These are phyloP conservation scores for Crithidia thermophila DNA, from an alignment of 208 protist species.

Conservation along the genomic window DNA sequence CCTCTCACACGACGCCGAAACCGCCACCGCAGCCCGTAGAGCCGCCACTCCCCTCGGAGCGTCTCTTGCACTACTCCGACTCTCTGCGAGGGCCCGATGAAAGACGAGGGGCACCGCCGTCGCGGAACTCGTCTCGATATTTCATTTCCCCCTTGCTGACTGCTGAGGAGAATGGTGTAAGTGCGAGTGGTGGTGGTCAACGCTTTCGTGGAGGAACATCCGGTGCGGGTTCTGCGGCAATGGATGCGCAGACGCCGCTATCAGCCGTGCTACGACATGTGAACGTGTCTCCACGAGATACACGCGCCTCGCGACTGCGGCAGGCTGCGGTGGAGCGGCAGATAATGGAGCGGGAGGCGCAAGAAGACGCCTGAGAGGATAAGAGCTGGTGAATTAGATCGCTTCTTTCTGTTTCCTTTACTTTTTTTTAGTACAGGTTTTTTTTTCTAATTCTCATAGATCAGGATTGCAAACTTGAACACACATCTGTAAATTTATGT, in stretches of 20 bases:
- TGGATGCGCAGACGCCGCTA: not conserved
- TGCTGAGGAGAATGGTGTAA: too few relatives aligned
- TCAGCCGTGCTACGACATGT: conserved; percentile 7
- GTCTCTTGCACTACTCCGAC: not conserved
- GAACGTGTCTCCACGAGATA: conserved; percentile 12
- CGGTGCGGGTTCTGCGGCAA: too few relatives aligned
- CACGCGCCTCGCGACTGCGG: conserved; percentile 20
- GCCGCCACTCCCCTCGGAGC: too few relatives aligned
- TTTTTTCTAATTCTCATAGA: not conserved
- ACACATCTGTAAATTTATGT: too few relatives aligned
- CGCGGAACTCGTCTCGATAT: too few relatives aligned
- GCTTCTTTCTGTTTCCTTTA: not conserved
- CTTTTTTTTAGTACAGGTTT: not conserved
- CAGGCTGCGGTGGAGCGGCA: conserved; percentile 18
- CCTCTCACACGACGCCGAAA: not conserved
- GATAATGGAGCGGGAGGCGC: conserved; percentile 3
- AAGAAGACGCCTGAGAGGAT: conserved; percentile 1
- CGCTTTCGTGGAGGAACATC: too few relatives aligned
- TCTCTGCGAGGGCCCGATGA: not conserved
- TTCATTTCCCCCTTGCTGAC: too few relatives aligned
- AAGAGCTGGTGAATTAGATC: not conserved
- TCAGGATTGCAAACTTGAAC: too few relatives aligned
- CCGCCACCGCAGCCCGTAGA: not conserved
- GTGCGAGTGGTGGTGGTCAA: too few relatives aligned
- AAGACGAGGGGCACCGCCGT: too few relatives aligned